Evolutionary conservation across 2,329 filamentous ascomycete species (phyloP), one percentile per base, ranked within the genome.

Genomic region (Parascedosporium putredinis): DNA sequence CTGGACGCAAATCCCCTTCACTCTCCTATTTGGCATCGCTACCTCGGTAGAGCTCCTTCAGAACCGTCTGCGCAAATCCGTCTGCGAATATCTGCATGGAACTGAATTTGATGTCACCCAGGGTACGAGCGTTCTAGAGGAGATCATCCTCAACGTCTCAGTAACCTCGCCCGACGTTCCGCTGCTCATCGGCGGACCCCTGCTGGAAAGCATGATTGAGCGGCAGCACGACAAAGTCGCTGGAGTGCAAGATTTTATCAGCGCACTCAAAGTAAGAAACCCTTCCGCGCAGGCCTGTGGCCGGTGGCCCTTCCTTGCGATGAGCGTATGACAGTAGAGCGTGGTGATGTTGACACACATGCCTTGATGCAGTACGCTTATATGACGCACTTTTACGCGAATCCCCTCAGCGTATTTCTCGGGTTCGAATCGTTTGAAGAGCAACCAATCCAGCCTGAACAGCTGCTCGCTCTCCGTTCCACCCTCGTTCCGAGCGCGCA

Each of bases 331-430:
- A n/a, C n/a, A n/a, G n/a, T n/a, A n/a, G n/a, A n/a, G n/a, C 6
- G 27, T 12, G 12, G 27, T 12, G 27, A 31, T 31, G 12, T 31
- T 31, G 12, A 31, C 27, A 6, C 27, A 50, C 45, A 22, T 10
- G 16, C 5, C 14, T 24, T n/a, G n/a, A 18, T 45, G 27, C 62
- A 88, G 77, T 93, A 91, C 65, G 80, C 83, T 1, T 88, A 89
- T 60, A 90, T 94, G 86, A 87, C 83, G 51, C 85, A 89, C 61
- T 91, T 87, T 59, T 91, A 88, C 57, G 84, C 84, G 34, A 91
- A 89, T 56, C 79, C 84, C 1, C 69, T 89, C 3, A 87, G 81
- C 53, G 63, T 88, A 3, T 72, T 91, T 29, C 64, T 81, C 8
- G 66, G 67, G 2, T 53, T 53, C 22, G 56, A 53, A 33, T 55